Conservation (phyloP, 2,329 filamentous ascomycete species). For the Didymella pomorum region DNA sequence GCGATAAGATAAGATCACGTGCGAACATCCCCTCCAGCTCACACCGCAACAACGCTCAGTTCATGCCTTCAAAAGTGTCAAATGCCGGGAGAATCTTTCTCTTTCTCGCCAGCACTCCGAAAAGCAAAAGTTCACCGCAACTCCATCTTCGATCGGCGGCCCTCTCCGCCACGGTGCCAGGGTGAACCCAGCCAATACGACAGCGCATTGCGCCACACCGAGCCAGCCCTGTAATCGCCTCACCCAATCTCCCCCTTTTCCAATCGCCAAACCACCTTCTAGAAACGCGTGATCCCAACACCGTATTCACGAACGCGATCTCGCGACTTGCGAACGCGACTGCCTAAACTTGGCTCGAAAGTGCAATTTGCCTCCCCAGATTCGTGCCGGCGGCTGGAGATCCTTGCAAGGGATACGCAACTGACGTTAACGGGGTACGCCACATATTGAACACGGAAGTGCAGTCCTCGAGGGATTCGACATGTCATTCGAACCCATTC, state of each 20-base stretch:
- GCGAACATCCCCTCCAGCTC: neutral
- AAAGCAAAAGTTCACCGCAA: conserved; percentile 18
- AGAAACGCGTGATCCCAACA: conserved; percentile 19
- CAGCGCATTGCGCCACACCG: conserved; percentile 28
- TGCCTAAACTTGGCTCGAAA: conserved; percentile 11
- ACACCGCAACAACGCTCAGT: neutral
- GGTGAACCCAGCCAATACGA: conserved; percentile 22
- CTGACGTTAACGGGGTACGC: conserved; percentile 20
- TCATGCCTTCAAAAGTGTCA: neutral
- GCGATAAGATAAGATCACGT: conserved; percentile 22
- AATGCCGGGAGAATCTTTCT: neutral
- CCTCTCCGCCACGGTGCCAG: conserved; percentile 16
- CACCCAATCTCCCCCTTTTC: conserved; percentile 24
- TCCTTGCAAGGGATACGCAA: conserved; percentile 26
- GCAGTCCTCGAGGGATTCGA: conserved; percentile 6
- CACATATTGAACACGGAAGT: conserved; percentile 14
- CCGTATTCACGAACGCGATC: conserved; percentile 12
- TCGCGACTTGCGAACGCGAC: conserved; percentile 11
- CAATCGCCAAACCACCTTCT: conserved; percentile 20
- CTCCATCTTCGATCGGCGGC: conserved; percentile 17
- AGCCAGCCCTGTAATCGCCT: conserved; percentile 18
- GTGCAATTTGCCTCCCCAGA: conserved; percentile 23
- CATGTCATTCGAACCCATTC: conserved; percentile 9
- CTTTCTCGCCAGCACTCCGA: conserved; percentile 4
- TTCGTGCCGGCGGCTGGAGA: conserved; percentile 23